Percentiles rank a stretch among this genome's conserved stretches.
phyloP scores from a whole-genome alignment of 2,329 filamentous ascomycete genomes.

The Cladophialophora psammophila region DNA sequence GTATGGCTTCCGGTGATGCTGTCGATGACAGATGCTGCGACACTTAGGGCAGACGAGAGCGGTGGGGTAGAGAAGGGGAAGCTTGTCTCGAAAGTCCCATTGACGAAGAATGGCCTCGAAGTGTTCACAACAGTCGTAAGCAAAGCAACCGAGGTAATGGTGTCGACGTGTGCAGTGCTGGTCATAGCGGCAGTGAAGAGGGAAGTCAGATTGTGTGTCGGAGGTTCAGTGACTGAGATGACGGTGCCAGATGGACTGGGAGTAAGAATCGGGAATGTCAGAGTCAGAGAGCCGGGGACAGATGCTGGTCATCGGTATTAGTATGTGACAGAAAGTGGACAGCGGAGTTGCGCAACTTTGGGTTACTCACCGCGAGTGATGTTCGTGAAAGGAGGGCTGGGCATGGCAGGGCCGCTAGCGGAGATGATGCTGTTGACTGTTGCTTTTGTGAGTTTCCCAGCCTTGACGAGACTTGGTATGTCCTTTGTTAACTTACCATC shows the following conservation, averaged over 20 bases:
- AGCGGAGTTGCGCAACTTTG: background rate
- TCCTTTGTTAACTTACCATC: conserved; percentile 8
- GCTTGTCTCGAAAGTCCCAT: conserved; percentile 11
- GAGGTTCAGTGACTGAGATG: background rate
- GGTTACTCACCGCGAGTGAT: background rate
- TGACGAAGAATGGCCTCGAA: conserved; percentile 3
- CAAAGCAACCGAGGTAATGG: background rate
- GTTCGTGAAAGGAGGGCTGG: background rate
- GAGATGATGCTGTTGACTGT: conserved; percentile 11
- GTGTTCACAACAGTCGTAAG: background rate
- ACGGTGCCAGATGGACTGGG: background rate
- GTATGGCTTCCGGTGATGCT: conserved; percentile 3
- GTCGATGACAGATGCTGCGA: conserved; percentile 1
- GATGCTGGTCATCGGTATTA: conserved; percentile 4
- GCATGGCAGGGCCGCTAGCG: conserved; percentile 1
- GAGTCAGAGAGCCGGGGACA: conserved; percentile 4
- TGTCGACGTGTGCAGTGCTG: background rate
- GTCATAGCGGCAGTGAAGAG: background rate
- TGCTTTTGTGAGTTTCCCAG: conserved; percentile 10
- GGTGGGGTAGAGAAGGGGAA: background rate
- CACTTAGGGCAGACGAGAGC: background rate
- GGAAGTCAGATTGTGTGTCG: conserved; percentile 13
- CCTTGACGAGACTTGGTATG: conserved; percentile 1
- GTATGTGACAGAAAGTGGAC: background rate
- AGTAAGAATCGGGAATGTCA: conserved; percentile 10